These are phyloP conservation scores for Phaeoacremonium minimum DNA, from an alignment of 2,329 filamentous ascomycete species.

Conservation along the genomic window DNA sequence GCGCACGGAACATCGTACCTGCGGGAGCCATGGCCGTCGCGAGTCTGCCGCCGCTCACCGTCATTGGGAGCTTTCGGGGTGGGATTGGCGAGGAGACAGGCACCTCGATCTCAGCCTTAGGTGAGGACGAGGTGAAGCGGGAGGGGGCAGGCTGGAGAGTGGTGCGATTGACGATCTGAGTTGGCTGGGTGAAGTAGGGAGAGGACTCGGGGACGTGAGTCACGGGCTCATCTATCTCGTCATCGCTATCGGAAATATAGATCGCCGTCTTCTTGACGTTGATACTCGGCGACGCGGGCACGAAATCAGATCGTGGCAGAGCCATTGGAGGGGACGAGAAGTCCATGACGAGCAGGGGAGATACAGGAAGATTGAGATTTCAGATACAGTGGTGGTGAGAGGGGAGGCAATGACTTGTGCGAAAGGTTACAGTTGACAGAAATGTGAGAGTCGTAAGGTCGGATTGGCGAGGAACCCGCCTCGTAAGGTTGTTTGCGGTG, in stretches of 20 bases:
- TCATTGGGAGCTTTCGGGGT: constrained; percentile 18
- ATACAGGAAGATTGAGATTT: too few species aligned
- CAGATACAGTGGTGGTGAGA: too few species aligned
- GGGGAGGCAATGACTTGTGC: too few species aligned
- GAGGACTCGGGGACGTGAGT: constrained; percentile 21
- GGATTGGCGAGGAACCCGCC: too few species aligned
- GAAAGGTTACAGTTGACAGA: too few species aligned
- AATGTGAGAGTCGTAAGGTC: too few species aligned
- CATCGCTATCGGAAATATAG: constrained; percentile 4
- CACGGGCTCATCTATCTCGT: constrained; percentile 3
- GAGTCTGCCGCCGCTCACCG: constrained; percentile 15
- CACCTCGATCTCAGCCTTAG: constrained; percentile 62
- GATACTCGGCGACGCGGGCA: too few species aligned
- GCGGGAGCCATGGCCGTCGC: constrained; percentile 68
- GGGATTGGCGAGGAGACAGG: constrained; percentile 78
- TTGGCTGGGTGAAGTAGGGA: constrained; percentile 44
- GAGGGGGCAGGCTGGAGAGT: constrained; percentile 19
- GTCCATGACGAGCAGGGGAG: too few species aligned
- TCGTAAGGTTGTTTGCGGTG: too few species aligned
- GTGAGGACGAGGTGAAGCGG: constrained; percentile 34
- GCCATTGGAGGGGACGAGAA: background rate
- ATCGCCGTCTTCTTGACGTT: constrained; percentile 5
- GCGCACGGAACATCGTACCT: constrained; percentile 58
- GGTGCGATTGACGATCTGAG: constrained; percentile 39
- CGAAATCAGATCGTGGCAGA: too few species aligned